Percentiles rank a stretch among this genome's conserved stretches.
Conservation (phyloP, 306 rosid genomes). For the Medicago lupulina region DNA sequence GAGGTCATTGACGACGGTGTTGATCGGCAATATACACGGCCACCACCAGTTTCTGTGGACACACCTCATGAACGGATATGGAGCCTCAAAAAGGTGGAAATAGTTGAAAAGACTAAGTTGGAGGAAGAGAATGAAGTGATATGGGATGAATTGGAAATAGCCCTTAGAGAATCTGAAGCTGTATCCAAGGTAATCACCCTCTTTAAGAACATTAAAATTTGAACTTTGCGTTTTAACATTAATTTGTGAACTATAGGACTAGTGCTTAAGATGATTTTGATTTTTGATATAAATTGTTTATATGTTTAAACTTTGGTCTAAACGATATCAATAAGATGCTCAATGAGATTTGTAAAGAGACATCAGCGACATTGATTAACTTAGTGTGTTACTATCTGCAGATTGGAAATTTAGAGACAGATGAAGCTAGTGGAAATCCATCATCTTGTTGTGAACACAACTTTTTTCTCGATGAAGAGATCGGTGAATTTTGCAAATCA, state of each 20-base stretch:
- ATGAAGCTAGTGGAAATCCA: not conserved
- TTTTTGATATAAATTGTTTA: too few species aligned
- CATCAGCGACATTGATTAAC: too few species aligned
- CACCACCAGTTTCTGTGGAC: not conserved
- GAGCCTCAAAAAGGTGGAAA: not conserved
- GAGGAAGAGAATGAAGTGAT: not conserved
- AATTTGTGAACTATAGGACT: not conserved
- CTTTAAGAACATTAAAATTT: not conserved
- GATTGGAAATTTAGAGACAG: too few species aligned
- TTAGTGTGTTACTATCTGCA: too few species aligned
- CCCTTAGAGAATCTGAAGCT: not conserved
- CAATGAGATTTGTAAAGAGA: too few species aligned
- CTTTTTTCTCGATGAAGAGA: conserved; percentile 20
- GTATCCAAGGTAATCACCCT: not conserved
- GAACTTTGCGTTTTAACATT: not conserved
- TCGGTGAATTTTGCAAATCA: conserved; percentile 39
- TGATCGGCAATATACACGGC: not conserved
- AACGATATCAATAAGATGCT: too few species aligned
- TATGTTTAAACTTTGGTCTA: too few species aligned
- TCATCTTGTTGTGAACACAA: conserved; percentile 35
- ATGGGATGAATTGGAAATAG: not conserved
- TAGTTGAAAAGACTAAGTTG: not conserved
- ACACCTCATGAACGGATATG: not conserved
- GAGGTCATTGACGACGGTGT: not conserved
- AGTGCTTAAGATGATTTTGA: not conserved